Conservation (phyloP, 2,329 filamentous ascomycete genomes). For the Exophiala alcalophila region DNA sequence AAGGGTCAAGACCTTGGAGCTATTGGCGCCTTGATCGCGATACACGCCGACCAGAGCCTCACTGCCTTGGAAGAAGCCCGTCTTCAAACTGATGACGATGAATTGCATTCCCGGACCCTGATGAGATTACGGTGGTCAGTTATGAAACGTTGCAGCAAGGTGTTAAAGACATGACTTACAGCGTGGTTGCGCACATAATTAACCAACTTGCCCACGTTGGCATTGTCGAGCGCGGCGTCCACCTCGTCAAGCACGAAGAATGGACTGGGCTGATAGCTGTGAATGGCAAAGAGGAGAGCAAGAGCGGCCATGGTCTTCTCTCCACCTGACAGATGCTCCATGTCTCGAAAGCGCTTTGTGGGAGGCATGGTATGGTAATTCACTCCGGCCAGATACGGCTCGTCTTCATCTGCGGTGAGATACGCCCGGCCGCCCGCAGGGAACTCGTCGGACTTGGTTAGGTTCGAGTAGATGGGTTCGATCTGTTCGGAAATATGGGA, state of each 20-base stretch:
- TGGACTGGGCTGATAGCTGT: slow-evolving; percentile 90
- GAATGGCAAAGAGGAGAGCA: slow-evolving; percentile 93
- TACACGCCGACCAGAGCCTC: slow-evolving; percentile 95
- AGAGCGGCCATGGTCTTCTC: slow-evolving; percentile 99
- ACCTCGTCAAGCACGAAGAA: slow-evolving; percentile 99
- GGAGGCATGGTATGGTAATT: slow-evolving; percentile 99
- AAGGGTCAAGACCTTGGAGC: slow-evolving; percentile 82
- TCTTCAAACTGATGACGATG: slow-evolving; percentile 95
- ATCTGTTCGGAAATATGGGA: slow-evolving; percentile 94
- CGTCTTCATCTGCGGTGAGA: slow-evolving; percentile 92
- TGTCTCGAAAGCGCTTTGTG: slow-evolving; percentile 95
- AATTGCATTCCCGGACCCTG: slow-evolving; percentile 94
- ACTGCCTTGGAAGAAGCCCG: slow-evolving; percentile 91
- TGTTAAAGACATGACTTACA: slow-evolving; percentile 19
- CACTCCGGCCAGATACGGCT: slow-evolving; percentile 91
- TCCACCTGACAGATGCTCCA: slow-evolving; percentile 95
- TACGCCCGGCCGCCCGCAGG: slow-evolving; percentile 86
- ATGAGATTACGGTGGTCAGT: slow-evolving; percentile 1
- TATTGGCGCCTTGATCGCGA: slow-evolving; percentile 90
- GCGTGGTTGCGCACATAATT: slow-evolving; percentile 95
- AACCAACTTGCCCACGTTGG: slow-evolving; percentile 92
- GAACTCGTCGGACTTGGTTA: slow-evolving; percentile 86
- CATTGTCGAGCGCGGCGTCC: slow-evolving; percentile 95
- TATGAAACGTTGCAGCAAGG: not conserved
- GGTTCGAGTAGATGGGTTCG: slow-evolving; percentile 86